Evolutionary conservation across 352 stramenopile genomes (phyloP), one percentile per base, ranked within the genome.

Genomic region (Lagenidium giganteum): DNA sequence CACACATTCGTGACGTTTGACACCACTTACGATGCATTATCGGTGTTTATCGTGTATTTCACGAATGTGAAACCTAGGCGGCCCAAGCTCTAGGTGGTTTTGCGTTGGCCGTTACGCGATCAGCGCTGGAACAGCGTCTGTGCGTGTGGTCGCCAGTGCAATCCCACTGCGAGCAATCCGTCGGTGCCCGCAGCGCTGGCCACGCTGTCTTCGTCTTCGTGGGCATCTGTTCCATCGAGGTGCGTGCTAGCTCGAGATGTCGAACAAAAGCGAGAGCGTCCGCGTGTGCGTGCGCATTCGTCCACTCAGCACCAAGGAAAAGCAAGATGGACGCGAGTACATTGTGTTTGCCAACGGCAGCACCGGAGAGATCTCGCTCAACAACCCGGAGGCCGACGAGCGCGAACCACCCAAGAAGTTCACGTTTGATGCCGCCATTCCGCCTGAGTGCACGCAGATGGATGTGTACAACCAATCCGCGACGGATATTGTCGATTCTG

Each of bases 351-450:
- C 80, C 24, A 70, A 90, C 47, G 69, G 87, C 32, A 63, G 72
- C 22, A 70, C 78, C 25, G 86, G 83, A 13, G 66, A 93, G 28
- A 95, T 97, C 47, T 76, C 85, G 47, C 64, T 97, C 13, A 48
- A 70, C 21, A 95, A 96, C 56, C 87, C 82, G 4, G 82, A 87
- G 39, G 66, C 66, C 6, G 66, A 91, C 45, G 74, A 63, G 11
- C 61, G 67, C 26, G 83, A 95, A 33, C 78, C 76, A 23, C 85
- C 85, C 21, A 98, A 97, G 51, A 89, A 77, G 24, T 98, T 98
- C 61, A 96, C 93, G 32, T 97, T 98, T 43, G 95, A 98, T 62
- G 84, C 90, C 3, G 90, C 97, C 0, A 97, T 98, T 51, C 83
- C 73, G 17, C 52, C 62, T 14, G 68, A 79, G 27, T 82, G 68